Evolutionary conservation across 1,284 basidiomycete genomes (phyloP).

Genomic region (Hypsizygus ulmarius): DNA sequence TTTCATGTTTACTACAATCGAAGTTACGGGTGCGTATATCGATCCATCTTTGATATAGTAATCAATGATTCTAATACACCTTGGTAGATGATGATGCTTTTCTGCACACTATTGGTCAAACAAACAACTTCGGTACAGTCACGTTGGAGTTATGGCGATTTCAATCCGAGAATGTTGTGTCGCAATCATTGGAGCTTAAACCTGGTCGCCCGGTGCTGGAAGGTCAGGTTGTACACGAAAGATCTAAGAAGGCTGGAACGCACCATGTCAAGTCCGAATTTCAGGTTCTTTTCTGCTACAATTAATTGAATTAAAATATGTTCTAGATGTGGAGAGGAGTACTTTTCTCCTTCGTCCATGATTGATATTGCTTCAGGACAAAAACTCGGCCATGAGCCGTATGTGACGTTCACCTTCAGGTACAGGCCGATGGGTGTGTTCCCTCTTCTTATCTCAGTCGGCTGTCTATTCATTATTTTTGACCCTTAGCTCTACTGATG

Average conservation of each 20-base stretch:
- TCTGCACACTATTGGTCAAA: slow-evolving; percentile 16
- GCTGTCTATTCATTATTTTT: too few species aligned
- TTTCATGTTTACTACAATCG: slow-evolving; percentile 26
- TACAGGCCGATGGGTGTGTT: slow-evolving; percentile 26
- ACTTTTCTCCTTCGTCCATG: slow-evolving; percentile 20
- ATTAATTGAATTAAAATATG: background rate
- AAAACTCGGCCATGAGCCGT: slow-evolving; percentile 17
- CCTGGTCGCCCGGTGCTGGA: slow-evolving; percentile 20
- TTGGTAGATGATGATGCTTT: slow-evolving; percentile 25
- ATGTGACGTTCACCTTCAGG: slow-evolving; percentile 25
- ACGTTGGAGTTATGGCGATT: slow-evolving; percentile 25
- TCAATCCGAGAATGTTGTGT: slow-evolving; percentile 16
- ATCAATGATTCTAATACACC: background rate
- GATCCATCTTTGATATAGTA: background rate
- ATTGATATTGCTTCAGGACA: slow-evolving; percentile 22
- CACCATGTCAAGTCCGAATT: slow-evolving; percentile 22
- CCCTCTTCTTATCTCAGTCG: background rate
- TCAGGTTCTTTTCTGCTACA: background rate
- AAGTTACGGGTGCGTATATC: slow-evolving; percentile 21
- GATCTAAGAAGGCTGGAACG: slow-evolving; percentile 26
- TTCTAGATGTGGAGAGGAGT: slow-evolving; percentile 26
- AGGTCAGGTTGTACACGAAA: slow-evolving; percentile 25
- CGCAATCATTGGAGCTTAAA: slow-evolving; percentile 18
- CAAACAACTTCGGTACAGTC: slow-evolving; percentile 25
- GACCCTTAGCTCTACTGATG: slow-evolving; percentile 20